Evolutionary conservation across 169 alveolate species (phyloP).

Genomic region (Cryptosporidium parvum): DNA sequence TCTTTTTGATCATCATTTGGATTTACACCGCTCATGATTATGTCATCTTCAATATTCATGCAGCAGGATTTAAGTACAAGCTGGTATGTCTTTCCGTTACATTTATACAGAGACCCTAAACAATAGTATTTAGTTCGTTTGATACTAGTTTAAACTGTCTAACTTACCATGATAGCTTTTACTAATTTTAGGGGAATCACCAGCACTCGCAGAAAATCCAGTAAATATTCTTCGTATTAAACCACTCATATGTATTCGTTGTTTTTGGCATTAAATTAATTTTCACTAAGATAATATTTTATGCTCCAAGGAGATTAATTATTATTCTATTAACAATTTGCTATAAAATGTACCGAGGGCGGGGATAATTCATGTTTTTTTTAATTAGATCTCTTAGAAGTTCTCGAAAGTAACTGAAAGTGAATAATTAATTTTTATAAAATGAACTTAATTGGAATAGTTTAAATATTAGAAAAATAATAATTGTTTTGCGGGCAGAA

Average conservation of each 20-base stretch:
- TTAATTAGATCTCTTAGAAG: neutral
- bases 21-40: conserved; percentile 24
- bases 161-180: conserved; percentile 66
- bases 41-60: conserved; percentile 18
- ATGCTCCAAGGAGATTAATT: too few relatives aligned
- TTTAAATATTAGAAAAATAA: neutral
- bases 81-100: conserved; percentile 43
- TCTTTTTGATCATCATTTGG: conserved; percentile 38
- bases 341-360: neutral
- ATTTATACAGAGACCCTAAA: conserved; percentile 57
- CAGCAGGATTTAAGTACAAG: conserved; percentile 35
- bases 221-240: conserved; percentile 29
- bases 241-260: conserved; percentile 25
- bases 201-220: conserved; percentile 1
- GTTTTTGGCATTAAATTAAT: neutral
- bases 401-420: neutral
- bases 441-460: neutral
- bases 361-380: neutral
- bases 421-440: too few relatives aligned
- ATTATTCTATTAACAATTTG: too few relatives aligned
- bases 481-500: neutral
- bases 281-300: too few relatives aligned
- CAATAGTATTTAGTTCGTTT: neutral
- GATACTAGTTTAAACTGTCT: neutral
- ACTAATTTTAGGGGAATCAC: neutral